Conservation (phyloP, 345 rosid species). For the Chamaenerion angustifolium region DNA sequence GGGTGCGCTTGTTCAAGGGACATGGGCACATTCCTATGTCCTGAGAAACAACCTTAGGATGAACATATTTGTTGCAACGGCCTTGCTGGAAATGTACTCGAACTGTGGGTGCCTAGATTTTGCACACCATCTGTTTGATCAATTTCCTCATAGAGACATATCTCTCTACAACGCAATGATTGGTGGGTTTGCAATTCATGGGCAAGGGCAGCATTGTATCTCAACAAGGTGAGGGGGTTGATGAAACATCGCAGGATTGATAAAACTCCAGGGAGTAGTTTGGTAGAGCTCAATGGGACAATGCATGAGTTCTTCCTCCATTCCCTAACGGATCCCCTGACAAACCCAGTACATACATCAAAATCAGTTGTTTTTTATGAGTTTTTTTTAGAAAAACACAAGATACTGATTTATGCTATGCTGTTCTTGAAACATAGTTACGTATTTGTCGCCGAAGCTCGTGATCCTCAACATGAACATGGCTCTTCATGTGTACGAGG, state of each 20-base stretch:
- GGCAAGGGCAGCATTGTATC: conserved; percentile 34
- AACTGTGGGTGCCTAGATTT: conserved; percentile 31
- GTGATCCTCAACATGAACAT: too few species aligned
- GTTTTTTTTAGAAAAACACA: too few species aligned
- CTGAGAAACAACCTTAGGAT: conserved; percentile 24
- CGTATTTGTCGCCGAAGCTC: too few species aligned
- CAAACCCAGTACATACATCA: too few species aligned
- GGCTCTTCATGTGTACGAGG: too few species aligned
- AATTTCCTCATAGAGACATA: conserved; percentile 28
- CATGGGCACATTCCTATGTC: conserved; percentile 44
- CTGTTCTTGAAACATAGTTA: too few species aligned
- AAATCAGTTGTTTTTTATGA: too few species aligned
- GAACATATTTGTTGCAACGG: conserved; percentile 40
- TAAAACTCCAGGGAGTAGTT: conserved; percentile 47
- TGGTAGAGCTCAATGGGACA: conserved; percentile 27
- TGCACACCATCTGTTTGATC: conserved; percentile 36
- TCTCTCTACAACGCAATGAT: conserved; percentile 50
- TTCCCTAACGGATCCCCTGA: too few species aligned
- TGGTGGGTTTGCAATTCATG: conserved; percentile 37
- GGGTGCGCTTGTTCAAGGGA: conserved; percentile 35
- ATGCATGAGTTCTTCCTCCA: conserved; percentile 34
- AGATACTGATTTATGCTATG: too few species aligned
- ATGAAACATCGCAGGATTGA: conserved; percentile 37
- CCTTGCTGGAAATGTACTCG: conserved; percentile 27
- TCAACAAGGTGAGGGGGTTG: conserved; percentile 36